Evolutionary conservation across 192 early-diverging fungal species (phyloP).

Genomic region (Diversispora epigaea): DNA sequence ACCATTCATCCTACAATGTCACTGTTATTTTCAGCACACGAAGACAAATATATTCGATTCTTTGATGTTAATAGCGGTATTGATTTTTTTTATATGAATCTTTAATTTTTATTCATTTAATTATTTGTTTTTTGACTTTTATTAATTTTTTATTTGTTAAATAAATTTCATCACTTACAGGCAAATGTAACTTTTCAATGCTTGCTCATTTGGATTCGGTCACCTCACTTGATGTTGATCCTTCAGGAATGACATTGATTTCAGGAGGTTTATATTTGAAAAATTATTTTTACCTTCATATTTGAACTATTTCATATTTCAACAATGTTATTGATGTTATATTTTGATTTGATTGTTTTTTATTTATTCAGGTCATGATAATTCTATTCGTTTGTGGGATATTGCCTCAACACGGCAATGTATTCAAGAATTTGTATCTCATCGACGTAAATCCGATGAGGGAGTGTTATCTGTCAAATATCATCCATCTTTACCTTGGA

Average conservation of each 20-base stretch:
- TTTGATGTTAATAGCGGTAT: slow-evolving; percentile 74
- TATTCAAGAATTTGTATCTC: slow-evolving; percentile 71
- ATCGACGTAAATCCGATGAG: slow-evolving; percentile 72
- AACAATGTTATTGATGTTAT: background rate
- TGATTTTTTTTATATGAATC: no score
- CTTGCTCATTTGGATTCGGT: slow-evolving; percentile 68
- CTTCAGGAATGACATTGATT: slow-evolving; percentile 60
- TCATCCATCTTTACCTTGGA: slow-evolving; percentile 52
- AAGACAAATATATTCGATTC: slow-evolving; percentile 72
- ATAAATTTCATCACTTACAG: slow-evolving; percentile 35
- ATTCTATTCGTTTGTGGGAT: slow-evolving; percentile 78
- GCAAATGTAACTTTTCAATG: slow-evolving; percentile 61
- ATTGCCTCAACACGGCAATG: slow-evolving; percentile 57
- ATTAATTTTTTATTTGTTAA: background rate
- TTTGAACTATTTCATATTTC: background rate
- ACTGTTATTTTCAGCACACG: slow-evolving; percentile 71
- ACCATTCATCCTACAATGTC: slow-evolving; percentile 72
- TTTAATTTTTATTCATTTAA: no score
- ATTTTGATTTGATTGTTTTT: background rate
- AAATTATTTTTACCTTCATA: background rate
- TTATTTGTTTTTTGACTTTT: background rate
- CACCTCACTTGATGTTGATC: slow-evolving; percentile 63
- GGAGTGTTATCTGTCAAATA: slow-evolving; percentile 68
- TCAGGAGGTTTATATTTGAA: slow-evolving; percentile 52
- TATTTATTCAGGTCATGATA: slow-evolving; percentile 64